Percentiles rank a stretch among this genome's conserved stretches.
phyloP scores from a whole-genome alignment of 1,139 yeast species.

The Diutina siamensis region DNA sequence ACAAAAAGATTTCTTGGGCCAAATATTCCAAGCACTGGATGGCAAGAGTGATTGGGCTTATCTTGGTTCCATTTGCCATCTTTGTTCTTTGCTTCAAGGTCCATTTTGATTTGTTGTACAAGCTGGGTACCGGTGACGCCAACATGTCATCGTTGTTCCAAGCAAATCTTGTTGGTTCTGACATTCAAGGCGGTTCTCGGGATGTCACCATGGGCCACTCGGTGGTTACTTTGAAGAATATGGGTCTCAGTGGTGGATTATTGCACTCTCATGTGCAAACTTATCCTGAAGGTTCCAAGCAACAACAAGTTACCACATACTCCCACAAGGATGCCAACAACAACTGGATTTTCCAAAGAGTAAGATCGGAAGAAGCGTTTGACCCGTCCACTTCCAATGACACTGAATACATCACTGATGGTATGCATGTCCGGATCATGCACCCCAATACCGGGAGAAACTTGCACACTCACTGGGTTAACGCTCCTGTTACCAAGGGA shows the following conservation, averaged over 20 bases:
- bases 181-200: constrained; percentile 78
- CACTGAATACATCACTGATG: constrained; percentile 53
- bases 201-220: constrained; percentile 77
- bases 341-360: constrained; percentile 77
- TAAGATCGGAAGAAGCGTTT: constrained; percentile 45
- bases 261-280: constrained; percentile 92
- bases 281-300: constrained; percentile 90
- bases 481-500: constrained; percentile 65
- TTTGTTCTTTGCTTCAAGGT: constrained; percentile 58
- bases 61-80: constrained; percentile 49
- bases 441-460: constrained; percentile 82
- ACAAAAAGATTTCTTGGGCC: constrained; percentile 37
- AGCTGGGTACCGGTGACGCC: constrained; percentile 89
- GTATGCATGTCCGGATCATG: constrained; percentile 63
- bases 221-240: constrained; percentile 69
- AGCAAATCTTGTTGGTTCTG: constrained; percentile 77
- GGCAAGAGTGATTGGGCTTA: constrained; percentile 49
- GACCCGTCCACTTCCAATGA: constrained; percentile 36
- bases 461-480: constrained; percentile 75
- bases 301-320: constrained; percentile 93
- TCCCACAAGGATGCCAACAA: constrained; percentile 88
- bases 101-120: constrained; percentile 62
- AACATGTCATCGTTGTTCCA: constrained; percentile 96
- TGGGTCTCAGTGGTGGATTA: constrained; percentile 85
- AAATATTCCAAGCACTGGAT: constrained; percentile 51